Base-by-base conservation (phyloP, 2,329 filamentous ascomycete genomes). In the Myriosclerotinia scirpicola region DNA sequence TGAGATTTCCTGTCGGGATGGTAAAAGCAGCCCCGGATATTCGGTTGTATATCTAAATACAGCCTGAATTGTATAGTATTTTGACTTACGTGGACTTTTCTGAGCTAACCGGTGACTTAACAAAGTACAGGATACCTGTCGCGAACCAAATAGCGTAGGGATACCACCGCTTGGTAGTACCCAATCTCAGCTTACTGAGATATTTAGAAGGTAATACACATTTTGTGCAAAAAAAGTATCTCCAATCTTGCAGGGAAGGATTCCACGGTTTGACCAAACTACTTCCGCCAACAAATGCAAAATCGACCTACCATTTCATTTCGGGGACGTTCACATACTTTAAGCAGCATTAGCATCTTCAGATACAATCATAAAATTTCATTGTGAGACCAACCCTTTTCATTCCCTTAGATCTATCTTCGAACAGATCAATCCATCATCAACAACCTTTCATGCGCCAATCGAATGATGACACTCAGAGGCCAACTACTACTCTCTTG, bases 341-440 rank as follows among this genome's bases (percentile, higher is more conserved):
- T 58, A 60, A 63, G 48, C 56, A 30, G 60, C 55, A 71, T 71
- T 70, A 71, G 69, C 69, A 69, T 70, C 70, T 67, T 69, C 38
- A 52, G 48, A 62, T 67, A 67, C 67, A 67, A 62, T 56, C 22
- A 62, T 65, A 55, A 66, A 61, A 68, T 11, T 69, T 63, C 38
- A 66, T 68, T 66, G 73, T 71, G 76, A 78, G 77, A 78, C 77
- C 75, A 78, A 79, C 77, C 77, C 75, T 73, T 69, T 68, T 61
- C 34, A n/a, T 48, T 34, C 55, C 63, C 66, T 54, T 56, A 34
- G 48, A 65, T 68, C 42, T 46, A 52, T 44, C 55, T 55, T 42
- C n/a, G 34, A 34, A 34, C 22, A 42, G 26, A 52, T 52, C 54
- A 66, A 54, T 60, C 26, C 63, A 12, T 26, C 67, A 55, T 60